Conservation (phyloP, 129 eudicot species). For the Silybum marianum region DNA sequence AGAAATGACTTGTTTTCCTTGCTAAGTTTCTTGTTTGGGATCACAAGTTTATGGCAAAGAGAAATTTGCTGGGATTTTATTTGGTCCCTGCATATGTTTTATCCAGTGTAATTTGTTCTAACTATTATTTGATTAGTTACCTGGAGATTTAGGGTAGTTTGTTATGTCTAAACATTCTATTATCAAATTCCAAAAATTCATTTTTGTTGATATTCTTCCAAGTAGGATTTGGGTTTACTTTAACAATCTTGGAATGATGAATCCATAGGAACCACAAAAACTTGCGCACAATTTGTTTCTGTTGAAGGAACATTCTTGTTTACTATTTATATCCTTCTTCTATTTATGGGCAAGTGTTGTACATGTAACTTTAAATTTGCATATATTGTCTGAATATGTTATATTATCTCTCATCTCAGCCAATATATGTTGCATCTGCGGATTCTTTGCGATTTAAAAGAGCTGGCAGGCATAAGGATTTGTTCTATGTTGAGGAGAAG, state of each 20-base stretch:
- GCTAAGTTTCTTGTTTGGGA: slow-evolving; percentile 3
- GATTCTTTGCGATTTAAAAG: slow-evolving; percentile 75
- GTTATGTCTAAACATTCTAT: not conserved
- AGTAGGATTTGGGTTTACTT: not conserved
- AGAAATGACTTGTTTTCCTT: not conserved
- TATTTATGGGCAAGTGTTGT: not conserved
- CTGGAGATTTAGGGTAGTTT: not conserved
- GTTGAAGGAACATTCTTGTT: not conserved
- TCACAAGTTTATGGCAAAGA: slow-evolving; percentile 1
- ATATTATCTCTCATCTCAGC: slow-evolving; percentile 42
- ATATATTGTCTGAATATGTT: not conserved
- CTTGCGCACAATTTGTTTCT: not conserved
- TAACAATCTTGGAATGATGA: not conserved
- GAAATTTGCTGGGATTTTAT: not conserved
- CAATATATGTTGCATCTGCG: slow-evolving; percentile 80
- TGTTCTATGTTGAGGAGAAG: slow-evolving; percentile 79
- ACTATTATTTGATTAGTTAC: not conserved
- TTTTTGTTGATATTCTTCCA: not conserved
- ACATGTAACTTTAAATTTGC: not conserved
- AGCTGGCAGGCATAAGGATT: slow-evolving; percentile 78
- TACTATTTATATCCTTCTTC: not conserved
- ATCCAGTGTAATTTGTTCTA: not conserved
- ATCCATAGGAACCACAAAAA: not conserved
- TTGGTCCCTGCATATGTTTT: not conserved
- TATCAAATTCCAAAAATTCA: not conserved